Base-by-base conservation (phyloP, 306 rosid species). In the Phaseolus lunatus region DNA sequence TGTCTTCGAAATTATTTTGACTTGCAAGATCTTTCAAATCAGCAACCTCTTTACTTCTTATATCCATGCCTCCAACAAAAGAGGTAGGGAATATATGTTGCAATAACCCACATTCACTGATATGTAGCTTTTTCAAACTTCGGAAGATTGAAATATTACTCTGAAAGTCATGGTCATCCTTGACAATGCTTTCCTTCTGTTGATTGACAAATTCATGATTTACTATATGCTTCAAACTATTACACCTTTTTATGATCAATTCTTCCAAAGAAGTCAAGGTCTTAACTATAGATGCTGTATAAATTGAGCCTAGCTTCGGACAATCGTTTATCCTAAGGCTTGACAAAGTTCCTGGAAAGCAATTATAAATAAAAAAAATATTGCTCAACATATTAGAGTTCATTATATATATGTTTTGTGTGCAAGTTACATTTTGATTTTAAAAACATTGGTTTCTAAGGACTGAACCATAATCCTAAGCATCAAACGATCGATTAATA, bases 301-400 rank as follows among this genome's bases (percentile, higher is more conserved):
- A 57, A 33, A 24, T 12, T 57, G 35, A 57, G 4, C 10, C n/a
- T 31, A 57, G 24, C 5, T 12, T 23, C 0, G 18, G 18, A 57
- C 64, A 57, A 1, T 3, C 0, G 0, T 0, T 0, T 12, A 57
- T 5, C 8, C 0, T 2, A 57, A 57, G 64, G 0, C 4, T 13
- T 1, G 35, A 57, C 5, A 57, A 9, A 57, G 8, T 57, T 13
- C 35, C 64, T 57, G 35, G 12, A 57, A 57, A 31, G 33, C 5
- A 29, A 29, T 29, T 29, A 29, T 4, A 29, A 29, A 4, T 29
- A 2, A 29, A 29, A 29, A 3, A 29, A 29, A 0, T 29, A 29
- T 0, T 29, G 6, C 12, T 9, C 37, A 35, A n/a, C n/a, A n/a
- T n/a, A n/a, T n/a, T n/a, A 0, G 15, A 43, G 0, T 24, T 1